Base-by-base conservation (phyloP, 805 yeast genomes). In the Wickerhamiella slavikovae region DNA sequence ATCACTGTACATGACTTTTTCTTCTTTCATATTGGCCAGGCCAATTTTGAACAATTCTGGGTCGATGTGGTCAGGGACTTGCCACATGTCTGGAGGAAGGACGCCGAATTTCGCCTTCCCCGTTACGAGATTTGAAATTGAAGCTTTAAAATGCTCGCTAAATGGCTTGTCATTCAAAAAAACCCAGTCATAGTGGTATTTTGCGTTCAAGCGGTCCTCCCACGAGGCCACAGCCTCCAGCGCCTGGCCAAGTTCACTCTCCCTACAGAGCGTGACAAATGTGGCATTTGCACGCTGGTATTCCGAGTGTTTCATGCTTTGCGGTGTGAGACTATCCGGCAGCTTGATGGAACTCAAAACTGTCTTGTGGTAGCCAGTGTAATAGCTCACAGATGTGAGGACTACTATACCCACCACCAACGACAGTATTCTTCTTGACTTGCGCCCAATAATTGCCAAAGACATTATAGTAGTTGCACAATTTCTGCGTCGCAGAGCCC, bases 171-270 rank as follows among this genome's bases (percentile, higher is more conserved):
- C 80, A 45, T 76, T 77, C 24, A 76, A 48, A 41, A 76, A 76
- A 2, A 73, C 71, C 77, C 80, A 76, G 47, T 75, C 85, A 42
- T 76, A 74, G 40, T 67, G 62, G 43, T 49, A 72, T 29, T 58
- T 54, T 25, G 43, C 24, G 50, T 76, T 75, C 53, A 73, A 75
- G 24, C 83, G 53, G 39, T 66, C 72, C 42, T 75, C 76, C 28
- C 69, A 64, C 31, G 62, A 60, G 38, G 68, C 63, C 29, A 76
- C 65, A 3, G 83, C 61, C 27, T 62, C 61, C 7, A 72, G 49
- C 43, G 76, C 55, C 13, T 53, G 54, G 45, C 60, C 66, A 3
- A 76, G 49, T 34, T 77, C 85, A 9, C 53, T 45, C 43, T 77
- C 74, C 38, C 83, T 57, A 23, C 77, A 78, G 24, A 77, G 54